A percentile compares a stretch with the other conserved stretches of the same genome.
phyloP scores from a whole-genome alignment of 2,329 filamentous ascomycete species.

The Monascus ruber region DNA sequence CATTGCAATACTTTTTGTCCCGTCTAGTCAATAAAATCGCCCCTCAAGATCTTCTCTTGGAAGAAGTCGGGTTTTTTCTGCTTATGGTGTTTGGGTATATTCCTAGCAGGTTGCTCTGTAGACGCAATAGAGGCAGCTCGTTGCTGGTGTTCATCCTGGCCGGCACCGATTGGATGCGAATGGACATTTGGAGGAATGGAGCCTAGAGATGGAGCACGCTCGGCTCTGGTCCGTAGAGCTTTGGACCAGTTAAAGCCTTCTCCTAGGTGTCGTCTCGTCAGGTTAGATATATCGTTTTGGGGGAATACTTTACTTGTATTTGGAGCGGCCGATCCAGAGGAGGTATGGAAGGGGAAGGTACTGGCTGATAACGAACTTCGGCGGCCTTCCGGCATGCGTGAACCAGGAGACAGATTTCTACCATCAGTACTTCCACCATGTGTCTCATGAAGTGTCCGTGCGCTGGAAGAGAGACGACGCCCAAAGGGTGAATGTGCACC shows the following conservation, averaged over 20 bases:
- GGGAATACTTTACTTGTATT: slow-evolving; percentile 23
- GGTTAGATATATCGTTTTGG: slow-evolving; percentile 31
- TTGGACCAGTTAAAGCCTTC: slow-evolving; percentile 97
- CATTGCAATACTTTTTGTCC: background rate
- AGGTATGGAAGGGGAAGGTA: slow-evolving; percentile 9
- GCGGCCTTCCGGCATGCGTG: slow-evolving; percentile 10
- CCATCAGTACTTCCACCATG: slow-evolving; percentile 53
- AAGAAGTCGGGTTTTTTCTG: slow-evolving; percentile 77
- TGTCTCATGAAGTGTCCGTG: slow-evolving; percentile 62
- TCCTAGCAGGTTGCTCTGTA: slow-evolving; percentile 44
- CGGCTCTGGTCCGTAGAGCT: slow-evolving; percentile 82
- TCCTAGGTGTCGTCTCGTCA: slow-evolving; percentile 47
- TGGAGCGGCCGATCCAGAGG: slow-evolving; percentile 20
- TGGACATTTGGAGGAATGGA: slow-evolving; percentile 18
- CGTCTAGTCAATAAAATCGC: slow-evolving; percentile 86
- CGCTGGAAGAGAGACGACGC: slow-evolving; percentile 82
- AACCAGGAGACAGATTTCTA: slow-evolving; percentile 42
- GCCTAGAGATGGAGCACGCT: slow-evolving; percentile 52
- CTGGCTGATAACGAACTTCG: slow-evolving; percentile 16
- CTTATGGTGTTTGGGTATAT: slow-evolving; percentile 35
- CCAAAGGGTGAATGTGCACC: slow-evolving; percentile 57
- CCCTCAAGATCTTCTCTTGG: slow-evolving; percentile 93
- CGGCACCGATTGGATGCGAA: slow-evolving; percentile 29
- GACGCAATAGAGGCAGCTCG: slow-evolving; percentile 36
- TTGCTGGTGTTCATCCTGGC: slow-evolving; percentile 35